Conservation (phyloP, 441 rosid species). For the Eruca vesicaria region DNA sequence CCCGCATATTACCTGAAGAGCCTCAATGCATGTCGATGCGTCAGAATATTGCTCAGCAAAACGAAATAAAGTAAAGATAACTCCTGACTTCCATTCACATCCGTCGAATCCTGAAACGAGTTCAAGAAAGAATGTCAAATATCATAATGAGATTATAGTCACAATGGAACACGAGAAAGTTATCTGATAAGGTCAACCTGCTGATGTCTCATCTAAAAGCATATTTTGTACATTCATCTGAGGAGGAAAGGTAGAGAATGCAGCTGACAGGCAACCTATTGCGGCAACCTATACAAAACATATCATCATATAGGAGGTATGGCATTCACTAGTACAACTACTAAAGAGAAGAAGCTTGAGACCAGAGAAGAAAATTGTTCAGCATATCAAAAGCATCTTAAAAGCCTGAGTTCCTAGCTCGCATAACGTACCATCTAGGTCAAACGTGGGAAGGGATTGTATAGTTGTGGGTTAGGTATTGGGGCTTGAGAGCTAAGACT, state of each 20-base stretch:
- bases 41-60: conserved; percentile 51
- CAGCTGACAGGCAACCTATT: conserved; percentile 74
- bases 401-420: conserved; percentile 4
- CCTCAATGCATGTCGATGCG: conserved; percentile 72
- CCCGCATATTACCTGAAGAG: conserved; percentile 69
- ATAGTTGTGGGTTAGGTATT: conserved; percentile 1
- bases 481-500: conserved; percentile 12
- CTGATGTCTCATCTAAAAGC: conserved; percentile 57
- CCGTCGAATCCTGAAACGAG: conserved; percentile 54
- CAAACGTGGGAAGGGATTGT: neutral
- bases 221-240: conserved; percentile 55
- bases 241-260: conserved; percentile 76
- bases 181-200: conserved; percentile 47
- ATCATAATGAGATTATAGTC: conserved; percentile 16
- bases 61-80: conserved; percentile 54
- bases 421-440: neutral
- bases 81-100: conserved; percentile 52
- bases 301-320: conserved; percentile 19
- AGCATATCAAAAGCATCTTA: conserved; percentile 4
- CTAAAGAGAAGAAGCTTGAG: neutral
- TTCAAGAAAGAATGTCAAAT: conserved; percentile 34
- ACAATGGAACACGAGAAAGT: neutral
- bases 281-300: conserved; percentile 60
- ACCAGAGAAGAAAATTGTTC: conserved; percentile 6
- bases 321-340: conserved; percentile 8